These are phyloP conservation scores for Colletotrichum lindemuthianum DNA, from an alignment of 2,329 filamentous ascomycete genomes.

Conservation along the genomic window DNA sequence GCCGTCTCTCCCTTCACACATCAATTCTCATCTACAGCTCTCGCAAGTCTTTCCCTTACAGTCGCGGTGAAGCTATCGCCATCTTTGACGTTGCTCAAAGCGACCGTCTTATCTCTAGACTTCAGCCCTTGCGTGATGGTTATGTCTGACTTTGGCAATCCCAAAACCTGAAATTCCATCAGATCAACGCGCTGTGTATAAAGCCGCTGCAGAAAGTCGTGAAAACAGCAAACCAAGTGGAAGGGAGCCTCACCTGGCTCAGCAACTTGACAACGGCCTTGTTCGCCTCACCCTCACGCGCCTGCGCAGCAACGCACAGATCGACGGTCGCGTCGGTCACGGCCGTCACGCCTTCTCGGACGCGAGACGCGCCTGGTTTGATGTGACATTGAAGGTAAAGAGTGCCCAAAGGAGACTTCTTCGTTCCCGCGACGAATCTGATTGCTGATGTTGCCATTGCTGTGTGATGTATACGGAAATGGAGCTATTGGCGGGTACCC, in stretches of 20 bases:
- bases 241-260: conserved; percentile 58
- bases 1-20: neutral
- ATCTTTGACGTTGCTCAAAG: conserved; percentile 48
- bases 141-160: conserved; percentile 71
- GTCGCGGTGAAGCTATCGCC: conserved; percentile 43
- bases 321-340: conserved; percentile 68
- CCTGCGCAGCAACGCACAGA: conserved; percentile 72
- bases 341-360: conserved; percentile 68
- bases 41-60: conserved; percentile 38
- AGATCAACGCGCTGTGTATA: neutral
- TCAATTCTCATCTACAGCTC: conserved; percentile 19
- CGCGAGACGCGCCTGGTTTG: conserved; percentile 71
- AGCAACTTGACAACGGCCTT: conserved; percentile 71
- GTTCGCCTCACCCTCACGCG: conserved; percentile 76
- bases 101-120: conserved; percentile 71
- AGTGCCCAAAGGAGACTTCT: conserved; percentile 55
- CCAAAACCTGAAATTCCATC: conserved; percentile 57
- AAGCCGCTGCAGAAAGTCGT: too few species aligned
- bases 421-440: conserved; percentile 58
- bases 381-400: conserved; percentile 73
- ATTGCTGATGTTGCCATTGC: conserved; percentile 45
- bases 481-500: neutral
- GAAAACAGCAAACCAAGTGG: too few species aligned
- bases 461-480: neutral
- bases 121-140: conserved; percentile 71